Evolutionary conservation across 1,139 yeast genomes (phyloP).

Genomic region (Protomyces arabidopsidicola): DNA sequence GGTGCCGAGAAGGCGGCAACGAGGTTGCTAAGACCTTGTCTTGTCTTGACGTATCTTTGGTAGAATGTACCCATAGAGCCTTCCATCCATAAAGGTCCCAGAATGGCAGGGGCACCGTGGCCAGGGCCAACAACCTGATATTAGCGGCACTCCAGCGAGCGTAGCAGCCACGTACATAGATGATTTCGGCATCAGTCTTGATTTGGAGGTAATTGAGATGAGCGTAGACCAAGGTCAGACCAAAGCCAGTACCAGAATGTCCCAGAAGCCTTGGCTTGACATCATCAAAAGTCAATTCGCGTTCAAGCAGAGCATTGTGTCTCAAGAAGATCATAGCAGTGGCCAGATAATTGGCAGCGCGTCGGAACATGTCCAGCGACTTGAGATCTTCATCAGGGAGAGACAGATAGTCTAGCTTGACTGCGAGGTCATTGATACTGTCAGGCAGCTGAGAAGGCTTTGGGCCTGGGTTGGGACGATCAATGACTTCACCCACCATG

Average conservation of each 20-base stretch:
- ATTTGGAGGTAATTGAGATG: conserved; percentile 32
- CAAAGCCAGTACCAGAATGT: conserved; percentile 32
- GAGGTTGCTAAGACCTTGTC: conserved; percentile 31
- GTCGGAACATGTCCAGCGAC: conserved; percentile 31
- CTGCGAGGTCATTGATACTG: conserved; percentile 30
- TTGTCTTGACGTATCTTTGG: conserved; percentile 30
- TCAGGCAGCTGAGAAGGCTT: conserved; percentile 33
- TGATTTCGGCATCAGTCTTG: conserved; percentile 31
- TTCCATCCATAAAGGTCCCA: conserved; percentile 34
- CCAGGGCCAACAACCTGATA: conserved; percentile 33
- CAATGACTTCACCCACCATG: conserved; percentile 22
- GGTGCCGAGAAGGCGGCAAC: conserved; percentile 33
- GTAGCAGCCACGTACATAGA: conserved; percentile 19
- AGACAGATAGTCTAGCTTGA: conserved; percentile 26
- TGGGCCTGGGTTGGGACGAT: conserved; percentile 32
- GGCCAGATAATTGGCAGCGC: conserved; percentile 33
- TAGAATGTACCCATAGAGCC: conserved; percentile 32
- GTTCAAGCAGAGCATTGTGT: conserved; percentile 30
- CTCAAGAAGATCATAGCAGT: conserved; percentile 34
- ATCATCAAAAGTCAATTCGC: conserved; percentile 30
- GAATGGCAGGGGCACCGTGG: conserved; percentile 35
- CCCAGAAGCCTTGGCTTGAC: conserved; percentile 34
- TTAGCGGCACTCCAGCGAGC: no score
- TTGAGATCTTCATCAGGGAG: conserved; percentile 31
- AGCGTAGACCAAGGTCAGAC: conserved; percentile 33